Evolutionary conservation across 1,284 basidiomycete genomes (phyloP), one percentile per base, ranked within the genome.

Genomic region (Pterulicium gracile): DNA sequence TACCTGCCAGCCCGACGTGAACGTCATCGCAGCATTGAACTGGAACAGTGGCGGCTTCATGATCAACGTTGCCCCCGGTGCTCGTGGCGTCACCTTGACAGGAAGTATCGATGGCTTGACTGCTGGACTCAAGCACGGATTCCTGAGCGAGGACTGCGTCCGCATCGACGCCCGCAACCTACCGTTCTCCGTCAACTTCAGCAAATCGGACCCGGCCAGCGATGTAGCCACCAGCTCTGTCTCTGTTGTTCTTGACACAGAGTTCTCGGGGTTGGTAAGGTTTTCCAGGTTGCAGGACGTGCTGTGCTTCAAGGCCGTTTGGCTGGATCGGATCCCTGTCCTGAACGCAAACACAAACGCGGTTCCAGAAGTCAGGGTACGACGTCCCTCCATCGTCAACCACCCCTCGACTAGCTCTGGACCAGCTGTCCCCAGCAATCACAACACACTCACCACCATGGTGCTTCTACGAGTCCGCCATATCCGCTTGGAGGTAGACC

Each of bases 11-110:
- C 88, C 89, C 0, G 88, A 92, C 56, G 89, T 90, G 43, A 90
- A 92, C 53, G 91, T 94, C 13, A 73, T 87, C 35, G 88, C 87
- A 15, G 83, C 82, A 2, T 60, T 95, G 23, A 77, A 88, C 44
- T 96, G 92, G 92, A 82, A 93, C 49, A 93, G 86, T 53, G 92
- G 92, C 27, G 91, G 91, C 0, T 92, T 95, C 56, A 67, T 91
- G 32, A 61, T 91, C 27, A 86, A 79, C 51, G 70, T 88, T 14
- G 77, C 81, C 20, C 82, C 88, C 1, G 81, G 81, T 7, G 77
- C 76, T 41, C 73, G 77, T 17, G 75, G 75, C 32, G 72, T 88
- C 17, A 77, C 79, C 3, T 79, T 93, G 53, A 80, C 83, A 0
- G 88, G 87, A 3, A 79, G 77, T 41, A 79, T 94, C 10, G 83